Base-by-base conservation (phyloP, 2,329 filamentous ascomycete species). In the Ophiocordyceps robertsii region DNA sequence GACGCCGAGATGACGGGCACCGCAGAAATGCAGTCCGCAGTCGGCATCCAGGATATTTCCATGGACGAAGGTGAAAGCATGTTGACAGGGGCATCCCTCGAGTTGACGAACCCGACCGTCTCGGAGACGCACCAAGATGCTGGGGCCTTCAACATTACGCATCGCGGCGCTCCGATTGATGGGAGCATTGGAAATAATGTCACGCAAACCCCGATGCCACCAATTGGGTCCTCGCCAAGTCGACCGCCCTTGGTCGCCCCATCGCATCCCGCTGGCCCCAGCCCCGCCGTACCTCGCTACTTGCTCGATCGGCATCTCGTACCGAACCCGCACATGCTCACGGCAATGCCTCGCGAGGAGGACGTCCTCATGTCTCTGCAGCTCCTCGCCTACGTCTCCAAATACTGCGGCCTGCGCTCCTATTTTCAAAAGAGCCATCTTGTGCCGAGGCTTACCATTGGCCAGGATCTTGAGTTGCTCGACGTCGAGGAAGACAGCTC, bases 311-410 rank as follows among this genome's bases (percentile, higher is more conserved):
- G 83, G 32, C 78, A 78, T 38, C 63, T 82, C 41, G 73, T 78
- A 32, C 77, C 84, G 24, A 76, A 78, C 54, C 75, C 82, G 14
- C 80, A 82, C 51, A 81, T 93, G 53, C 68, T 95, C 29, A 85
- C 89, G 27, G 83, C 88, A 11, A 94, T 96, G 84, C 92, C 92
- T 10, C 80, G 92, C 40, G 92, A 98, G 54, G 92, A 98, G 61
- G 92, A 98, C 55, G 92, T 98, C 3, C 71, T 98, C 49, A 95
- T 98, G 90, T 95, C 92, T 6, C 73, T 98, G 32, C 92, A 98
- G 63, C 76, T 98, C 17, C 75, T 98, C 38, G 92, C 92, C 14
- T 98, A 98, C 59, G 90, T 98, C 44, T 95, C 89, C 21, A 98
- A 98, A 63, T 98, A 98, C 65, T 96, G 92, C 70, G 93, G 94